phyloP scores from a whole-genome alignment of 192 early-diverging fungal genomes.

The Coemansia sp. region DNA sequence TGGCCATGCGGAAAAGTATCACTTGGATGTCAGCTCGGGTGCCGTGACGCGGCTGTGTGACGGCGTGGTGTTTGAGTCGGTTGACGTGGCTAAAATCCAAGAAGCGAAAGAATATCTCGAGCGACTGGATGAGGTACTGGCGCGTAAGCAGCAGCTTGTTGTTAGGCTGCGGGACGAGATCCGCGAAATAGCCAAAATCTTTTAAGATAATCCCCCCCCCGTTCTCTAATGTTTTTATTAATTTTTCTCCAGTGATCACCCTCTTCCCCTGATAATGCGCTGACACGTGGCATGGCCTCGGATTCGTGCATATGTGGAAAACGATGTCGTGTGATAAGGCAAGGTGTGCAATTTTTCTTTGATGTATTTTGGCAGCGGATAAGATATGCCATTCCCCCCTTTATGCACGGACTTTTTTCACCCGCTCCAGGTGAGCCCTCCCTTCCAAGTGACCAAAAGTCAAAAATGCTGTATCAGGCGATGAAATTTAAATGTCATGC shows the following conservation, averaged over 20 bases:
- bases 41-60: conserved; percentile 38
- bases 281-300: background rate
- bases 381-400: no score
- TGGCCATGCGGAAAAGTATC: conserved; percentile 42
- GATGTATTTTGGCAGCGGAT: no score
- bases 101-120: conserved; percentile 63
- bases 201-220: background rate
- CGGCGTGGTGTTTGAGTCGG: conserved; percentile 34
- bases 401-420: no score
- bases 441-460: no score
- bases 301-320: background rate
- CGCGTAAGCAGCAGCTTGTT: conserved; percentile 57
- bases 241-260: background rate
- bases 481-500: no score
- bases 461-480: no score
- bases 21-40: conserved; percentile 33
- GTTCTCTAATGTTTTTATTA: background rate
- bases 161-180: conserved; percentile 43
- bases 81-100: conserved; percentile 60
- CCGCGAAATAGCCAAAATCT: conserved; percentile 25
- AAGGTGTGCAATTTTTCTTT: background rate
- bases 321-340: background rate
- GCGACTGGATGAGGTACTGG: conserved; percentile 59
- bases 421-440: no score
- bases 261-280: background rate